Percentiles rank a stretch among this genome's conserved stretches.
phyloP scores from a whole-genome alignment of 495 filamentous ascomycete species.

The Hypoxylon lienhwacheense region DNA sequence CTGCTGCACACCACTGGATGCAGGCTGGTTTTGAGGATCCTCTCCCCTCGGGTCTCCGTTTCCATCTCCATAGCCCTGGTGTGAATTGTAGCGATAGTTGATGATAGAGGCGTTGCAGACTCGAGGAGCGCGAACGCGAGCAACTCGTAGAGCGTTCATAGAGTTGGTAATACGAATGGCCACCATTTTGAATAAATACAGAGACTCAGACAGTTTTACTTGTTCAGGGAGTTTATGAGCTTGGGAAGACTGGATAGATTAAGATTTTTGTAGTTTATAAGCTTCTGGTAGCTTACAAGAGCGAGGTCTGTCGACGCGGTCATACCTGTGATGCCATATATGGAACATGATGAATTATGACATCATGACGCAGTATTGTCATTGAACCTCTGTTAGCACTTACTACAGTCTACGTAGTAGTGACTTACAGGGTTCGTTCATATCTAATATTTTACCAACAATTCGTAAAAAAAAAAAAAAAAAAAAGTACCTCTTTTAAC shows the following conservation, averaged over 20 bases:
- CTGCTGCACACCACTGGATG: slow-evolving; percentile 31
- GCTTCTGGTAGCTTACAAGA: neutral
- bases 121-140: slow-evolving; percentile 26
- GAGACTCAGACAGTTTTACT: neutral
- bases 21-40: slow-evolving; percentile 37
- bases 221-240: neutral
- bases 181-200: slow-evolving; percentile 24
- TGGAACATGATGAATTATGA: slow-evolving; percentile 32
- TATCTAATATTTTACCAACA: neutral
- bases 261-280: slow-evolving; percentile 10
- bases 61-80: slow-evolving; percentile 42
- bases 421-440: slow-evolving; percentile 11
- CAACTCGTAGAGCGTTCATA: slow-evolving; percentile 24
- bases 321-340: slow-evolving; percentile 34
- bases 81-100: slow-evolving; percentile 12
- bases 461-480: no score
- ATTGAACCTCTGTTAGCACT: no score
- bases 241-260: neutral
- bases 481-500: no score
- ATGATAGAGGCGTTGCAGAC: slow-evolving; percentile 21
- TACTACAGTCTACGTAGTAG: no score
- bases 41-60: slow-evolving; percentile 38
- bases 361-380: slow-evolving; percentile 21
- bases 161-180: slow-evolving; percentile 29
- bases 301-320: neutral